Conservation (phyloP, 139 green algal genomes). For the Zygnema circumcarinatum region DNA sequence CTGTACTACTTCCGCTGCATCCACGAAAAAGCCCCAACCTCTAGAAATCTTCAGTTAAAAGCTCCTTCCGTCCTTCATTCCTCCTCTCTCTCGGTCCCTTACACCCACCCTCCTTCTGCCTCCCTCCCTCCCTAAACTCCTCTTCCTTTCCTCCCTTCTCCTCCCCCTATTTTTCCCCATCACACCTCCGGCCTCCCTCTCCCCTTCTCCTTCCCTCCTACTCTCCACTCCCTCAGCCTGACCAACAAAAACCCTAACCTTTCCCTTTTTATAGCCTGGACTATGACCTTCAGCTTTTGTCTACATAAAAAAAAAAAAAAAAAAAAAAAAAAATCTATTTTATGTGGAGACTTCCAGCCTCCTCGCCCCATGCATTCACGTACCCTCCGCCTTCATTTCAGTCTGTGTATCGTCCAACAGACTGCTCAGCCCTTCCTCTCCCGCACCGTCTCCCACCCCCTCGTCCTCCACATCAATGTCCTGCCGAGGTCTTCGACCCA, state of each 20-base stretch:
- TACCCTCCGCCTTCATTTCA: not conserved
- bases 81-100: no score
- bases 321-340: not conserved
- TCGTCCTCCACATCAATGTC: not conserved
- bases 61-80: no score
- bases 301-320: not conserved
- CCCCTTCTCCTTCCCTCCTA: not conserved
- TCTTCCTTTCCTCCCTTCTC: not conserved
- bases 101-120: not conserved
- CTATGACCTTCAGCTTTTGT: no score
- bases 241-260: not conserved
- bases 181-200: not conserved
- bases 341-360: no score
- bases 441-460: no score
- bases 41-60: no score
- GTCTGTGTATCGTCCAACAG: not conserved
- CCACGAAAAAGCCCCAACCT: no score
- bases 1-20: no score
- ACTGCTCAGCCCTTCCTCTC: not conserved
- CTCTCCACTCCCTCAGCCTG: not conserved
- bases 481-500: slow-evolving; percentile 3
- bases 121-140: not conserved
- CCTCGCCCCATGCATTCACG: not conserved
- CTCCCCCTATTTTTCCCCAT: not conserved
- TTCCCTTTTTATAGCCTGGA: no score